A percentile compares a stretch with the other conserved stretches of the same genome.
phyloP scores from a whole-genome alignment of 805 yeast genomes.

The Zygosaccharomyces lentus region DNA sequence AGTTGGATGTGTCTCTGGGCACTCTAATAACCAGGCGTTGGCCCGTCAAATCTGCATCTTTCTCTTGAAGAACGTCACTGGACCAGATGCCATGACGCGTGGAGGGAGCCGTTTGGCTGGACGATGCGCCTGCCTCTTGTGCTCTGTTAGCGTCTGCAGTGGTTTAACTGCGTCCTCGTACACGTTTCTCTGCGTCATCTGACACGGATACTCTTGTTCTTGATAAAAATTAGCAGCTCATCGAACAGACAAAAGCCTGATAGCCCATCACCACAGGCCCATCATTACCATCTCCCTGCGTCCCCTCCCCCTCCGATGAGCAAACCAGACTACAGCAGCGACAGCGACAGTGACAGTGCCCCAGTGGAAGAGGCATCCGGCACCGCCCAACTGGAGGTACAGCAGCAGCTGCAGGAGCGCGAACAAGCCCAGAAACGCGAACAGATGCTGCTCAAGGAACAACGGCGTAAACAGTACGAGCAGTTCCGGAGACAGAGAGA shows the following conservation, averaged over 20 bases:
- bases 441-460: conserved; percentile 30
- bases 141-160: no score
- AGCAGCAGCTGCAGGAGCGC: conserved; percentile 26
- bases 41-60: no score
- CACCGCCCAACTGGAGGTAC: conserved; percentile 25
- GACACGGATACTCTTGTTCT: not conserved
- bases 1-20: no score
- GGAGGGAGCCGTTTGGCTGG: no score
- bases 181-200: not conserved
- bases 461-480: conserved; percentile 33
- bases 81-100: no score
- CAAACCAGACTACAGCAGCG: conserved; percentile 14
- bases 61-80: no score
- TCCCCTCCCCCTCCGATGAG: not conserved
- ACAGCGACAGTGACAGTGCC: conserved; percentile 34
- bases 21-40: no score
- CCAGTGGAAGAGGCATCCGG: conserved; percentile 47
- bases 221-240: not conserved
- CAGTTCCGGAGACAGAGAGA: conserved; percentile 32
- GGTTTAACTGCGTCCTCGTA: no score
- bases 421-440: conserved; percentile 27
- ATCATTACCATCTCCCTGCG: not conserved
- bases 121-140: no score
- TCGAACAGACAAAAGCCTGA: not conserved
- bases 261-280: not conserved